Conservation (phyloP, 2,329 filamentous ascomycete species). For the Ceratocystiopsis brevicomis region DNA sequence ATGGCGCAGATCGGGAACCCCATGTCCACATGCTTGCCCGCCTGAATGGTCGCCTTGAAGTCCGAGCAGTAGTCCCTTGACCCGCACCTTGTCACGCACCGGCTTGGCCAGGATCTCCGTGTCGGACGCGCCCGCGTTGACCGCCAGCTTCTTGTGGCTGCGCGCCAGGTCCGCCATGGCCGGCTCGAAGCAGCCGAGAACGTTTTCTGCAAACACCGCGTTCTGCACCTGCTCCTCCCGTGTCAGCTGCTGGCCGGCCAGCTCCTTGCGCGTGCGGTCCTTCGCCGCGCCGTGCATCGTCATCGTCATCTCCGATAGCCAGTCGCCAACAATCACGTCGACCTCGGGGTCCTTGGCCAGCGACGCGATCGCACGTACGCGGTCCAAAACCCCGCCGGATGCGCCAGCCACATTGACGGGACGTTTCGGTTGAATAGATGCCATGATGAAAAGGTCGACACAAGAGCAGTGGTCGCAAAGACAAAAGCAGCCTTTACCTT, state of each 20-base stretch:
- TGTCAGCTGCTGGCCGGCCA: conserved; percentile 7
- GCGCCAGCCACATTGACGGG: conserved; percentile 23
- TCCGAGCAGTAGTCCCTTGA: conserved; percentile 23
- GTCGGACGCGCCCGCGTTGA: conserved; percentile 17
- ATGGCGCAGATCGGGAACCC: conserved; percentile 32
- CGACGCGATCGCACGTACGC: conserved; percentile 21
- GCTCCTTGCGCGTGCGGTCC: conserved; percentile 9
- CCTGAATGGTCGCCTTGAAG: conserved; percentile 22
- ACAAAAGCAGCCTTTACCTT: too few species aligned
- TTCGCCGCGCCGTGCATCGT: conserved; percentile 15
- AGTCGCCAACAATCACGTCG: conserved; percentile 16
- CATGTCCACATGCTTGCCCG: conserved; percentile 19
- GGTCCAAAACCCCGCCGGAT: conserved; percentile 24
- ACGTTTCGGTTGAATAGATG: conserved; percentile 11
- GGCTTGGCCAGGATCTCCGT: conserved; percentile 10
- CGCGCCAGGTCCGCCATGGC: conserved; percentile 12
- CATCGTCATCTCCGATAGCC: conserved; percentile 17
- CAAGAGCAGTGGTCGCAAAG: background rate
- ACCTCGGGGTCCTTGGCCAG: conserved; percentile 20
- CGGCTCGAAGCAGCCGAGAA: conserved; percentile 16
- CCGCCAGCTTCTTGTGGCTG: conserved; percentile 14
- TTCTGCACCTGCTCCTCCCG: conserved; percentile 9
- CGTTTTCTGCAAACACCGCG: conserved; percentile 14
- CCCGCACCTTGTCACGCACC: conserved; percentile 8
- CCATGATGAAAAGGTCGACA: background rate